phyloP scores from a whole-genome alignment of 108 stramenopile species.

The Nitzschia palea region DNA sequence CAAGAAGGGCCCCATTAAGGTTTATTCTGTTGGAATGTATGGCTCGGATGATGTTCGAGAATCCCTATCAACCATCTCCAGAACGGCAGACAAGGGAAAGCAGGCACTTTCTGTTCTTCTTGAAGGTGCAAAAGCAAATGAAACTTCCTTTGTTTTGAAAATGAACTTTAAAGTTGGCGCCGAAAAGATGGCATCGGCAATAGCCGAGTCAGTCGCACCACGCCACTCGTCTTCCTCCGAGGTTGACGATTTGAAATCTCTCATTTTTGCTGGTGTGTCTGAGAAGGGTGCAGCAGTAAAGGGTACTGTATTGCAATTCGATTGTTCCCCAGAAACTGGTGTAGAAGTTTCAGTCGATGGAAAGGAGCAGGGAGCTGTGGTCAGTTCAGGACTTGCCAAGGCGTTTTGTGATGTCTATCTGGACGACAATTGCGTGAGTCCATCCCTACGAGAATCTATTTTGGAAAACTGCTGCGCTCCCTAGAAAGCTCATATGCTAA shows the following conservation, averaged over 20 bases:
- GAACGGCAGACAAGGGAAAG: constrained; percentile 46
- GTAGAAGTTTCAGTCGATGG: constrained; percentile 77
- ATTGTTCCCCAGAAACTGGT: constrained; percentile 49
- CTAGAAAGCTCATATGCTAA: constrained; percentile 7
- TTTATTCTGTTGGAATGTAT: constrained; percentile 85
- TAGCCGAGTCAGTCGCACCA: constrained; percentile 77
- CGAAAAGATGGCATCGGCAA: constrained; percentile 83
- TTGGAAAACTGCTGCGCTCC: constrained; percentile 69
- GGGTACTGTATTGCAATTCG: constrained; percentile 75
- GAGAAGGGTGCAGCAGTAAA: constrained; percentile 67
- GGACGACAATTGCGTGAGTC: constrained; percentile 79
- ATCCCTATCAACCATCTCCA: constrained; percentile 47
- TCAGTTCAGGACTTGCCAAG: constrained; percentile 49
- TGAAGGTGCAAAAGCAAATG: constrained; percentile 43
- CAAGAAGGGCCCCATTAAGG: constrained; percentile 83
- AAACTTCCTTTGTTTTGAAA: constrained; percentile 57
- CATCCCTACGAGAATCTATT: constrained; percentile 54
- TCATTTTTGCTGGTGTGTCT: constrained; percentile 70
- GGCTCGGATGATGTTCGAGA: constrained; percentile 40
- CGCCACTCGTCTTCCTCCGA: constrained; percentile 53
- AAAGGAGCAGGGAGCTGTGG: constrained; percentile 57
- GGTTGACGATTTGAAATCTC: constrained; percentile 65
- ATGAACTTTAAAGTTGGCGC: constrained; percentile 89
- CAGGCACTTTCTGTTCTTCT: constrained; percentile 52
- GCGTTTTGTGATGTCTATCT: constrained; percentile 85